Percentiles rank a stretch among this genome's conserved stretches.
phyloP scores from a whole-genome alignment of 495 filamentous ascomycete genomes.

The Mycothermus thermophilus region DNA sequence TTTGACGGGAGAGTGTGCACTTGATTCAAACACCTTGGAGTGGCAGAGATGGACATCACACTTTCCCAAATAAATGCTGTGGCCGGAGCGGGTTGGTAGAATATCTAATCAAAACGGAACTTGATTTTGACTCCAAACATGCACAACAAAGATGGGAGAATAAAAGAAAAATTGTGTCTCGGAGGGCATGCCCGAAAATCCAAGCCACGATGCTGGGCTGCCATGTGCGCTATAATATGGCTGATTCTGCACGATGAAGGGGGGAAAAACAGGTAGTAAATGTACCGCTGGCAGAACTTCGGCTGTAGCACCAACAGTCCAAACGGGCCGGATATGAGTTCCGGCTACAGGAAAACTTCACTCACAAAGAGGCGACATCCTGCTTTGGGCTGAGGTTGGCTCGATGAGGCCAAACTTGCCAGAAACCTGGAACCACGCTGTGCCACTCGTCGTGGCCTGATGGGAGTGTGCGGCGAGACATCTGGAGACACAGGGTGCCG shows the following conservation, averaged over 20 bases:
- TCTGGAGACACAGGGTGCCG: slow-evolving; percentile 1
- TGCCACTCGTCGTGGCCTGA: slow-evolving; percentile 4
- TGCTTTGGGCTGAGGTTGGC: not conserved
- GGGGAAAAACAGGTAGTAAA: too few species aligned
- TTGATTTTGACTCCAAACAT: too few species aligned
- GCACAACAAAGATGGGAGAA: too few species aligned
- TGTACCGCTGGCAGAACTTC: slow-evolving; percentile 1
- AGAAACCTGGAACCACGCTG: not conserved
- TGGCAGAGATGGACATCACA: too few species aligned
- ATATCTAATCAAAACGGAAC: too few species aligned
- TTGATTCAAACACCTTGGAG: too few species aligned
- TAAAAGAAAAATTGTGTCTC: not conserved
- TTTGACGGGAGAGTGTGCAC: too few species aligned
- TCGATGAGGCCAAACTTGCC: too few species aligned
- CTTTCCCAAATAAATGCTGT: too few species aligned
- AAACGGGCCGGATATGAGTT: not conserved
- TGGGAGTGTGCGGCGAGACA: slow-evolving; percentile 1
- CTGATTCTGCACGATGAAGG: too few species aligned
- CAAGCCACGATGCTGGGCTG: slow-evolving; percentile 1
- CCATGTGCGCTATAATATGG: not conserved
- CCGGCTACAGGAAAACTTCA: slow-evolving; percentile 11
- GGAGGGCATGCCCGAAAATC: not conserved
- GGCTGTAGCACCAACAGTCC: slow-evolving; percentile 1
- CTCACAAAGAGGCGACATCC: slow-evolving; percentile 5
- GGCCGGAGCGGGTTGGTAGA: too few species aligned